Conservation (phyloP, 306 rosid species). For the Casuarina glauca region DNA sequence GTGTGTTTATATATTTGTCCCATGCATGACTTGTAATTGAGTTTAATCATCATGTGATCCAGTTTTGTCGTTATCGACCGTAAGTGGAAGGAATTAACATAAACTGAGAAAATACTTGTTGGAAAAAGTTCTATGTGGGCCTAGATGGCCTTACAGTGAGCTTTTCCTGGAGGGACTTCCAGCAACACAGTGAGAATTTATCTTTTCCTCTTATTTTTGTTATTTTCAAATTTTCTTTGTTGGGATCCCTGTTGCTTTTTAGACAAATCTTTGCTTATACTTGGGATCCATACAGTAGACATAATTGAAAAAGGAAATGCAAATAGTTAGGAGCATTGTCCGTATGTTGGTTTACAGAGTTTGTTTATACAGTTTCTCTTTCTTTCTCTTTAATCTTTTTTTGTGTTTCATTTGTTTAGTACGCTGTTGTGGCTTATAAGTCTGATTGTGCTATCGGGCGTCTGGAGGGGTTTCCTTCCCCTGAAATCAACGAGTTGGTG, state of each 20-base stretch:
- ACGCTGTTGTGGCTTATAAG: constrained; percentile 87
- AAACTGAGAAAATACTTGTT: background rate
- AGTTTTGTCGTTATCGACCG: background rate
- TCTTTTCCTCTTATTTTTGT: background rate
- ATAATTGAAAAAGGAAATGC: background rate
- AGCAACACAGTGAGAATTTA: background rate
- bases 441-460: constrained; percentile 72
- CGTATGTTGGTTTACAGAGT: background rate
- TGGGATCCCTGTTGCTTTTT: background rate
- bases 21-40: too few relatives aligned
- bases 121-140: background rate
- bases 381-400: too few relatives aligned
- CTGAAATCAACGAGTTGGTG: constrained; percentile 56
- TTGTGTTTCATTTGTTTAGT: constrained; percentile 37
- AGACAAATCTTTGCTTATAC: background rate
- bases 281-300: background rate
- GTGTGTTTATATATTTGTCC: too few relatives aligned
- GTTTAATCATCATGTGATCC: background rate
- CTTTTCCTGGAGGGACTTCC: background rate
- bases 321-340: background rate
- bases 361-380: background rate
- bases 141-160: background rate
- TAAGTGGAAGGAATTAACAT: background rate
- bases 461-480: constrained; percentile 91
- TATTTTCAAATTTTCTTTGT: background rate